Conservation (phyloP, 2,329 filamentous ascomycete species). For the Aureobasidium pullulans region DNA sequence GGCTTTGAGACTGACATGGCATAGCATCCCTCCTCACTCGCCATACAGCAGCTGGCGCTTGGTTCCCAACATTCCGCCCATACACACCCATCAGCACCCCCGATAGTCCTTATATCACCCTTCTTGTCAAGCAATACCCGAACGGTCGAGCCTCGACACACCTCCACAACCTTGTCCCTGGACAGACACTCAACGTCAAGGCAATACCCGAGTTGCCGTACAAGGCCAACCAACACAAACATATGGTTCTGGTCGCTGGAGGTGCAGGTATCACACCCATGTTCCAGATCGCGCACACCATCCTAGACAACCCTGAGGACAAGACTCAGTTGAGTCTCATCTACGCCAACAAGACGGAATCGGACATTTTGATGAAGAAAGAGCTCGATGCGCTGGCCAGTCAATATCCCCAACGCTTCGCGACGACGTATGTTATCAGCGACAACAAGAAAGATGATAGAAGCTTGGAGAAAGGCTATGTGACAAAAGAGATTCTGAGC, state of each 20-base stretch:
- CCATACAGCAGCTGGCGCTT: conserved; percentile 50
- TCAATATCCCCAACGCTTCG: conserved; percentile 49
- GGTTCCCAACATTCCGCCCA: conserved; percentile 54
- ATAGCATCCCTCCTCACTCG: conserved; percentile 53
- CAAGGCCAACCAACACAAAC: conserved; percentile 37
- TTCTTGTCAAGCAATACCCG: conserved; percentile 63
- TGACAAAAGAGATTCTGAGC: conserved; percentile 50
- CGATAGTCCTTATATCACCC: conserved; percentile 52
- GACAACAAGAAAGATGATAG: conserved; percentile 32
- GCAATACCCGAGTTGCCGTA: conserved; percentile 45
- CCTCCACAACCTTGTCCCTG: conserved; percentile 58
- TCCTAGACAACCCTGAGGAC: conserved; percentile 55
- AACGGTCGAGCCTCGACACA: conserved; percentile 57
- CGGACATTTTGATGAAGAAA: conserved; percentile 51
- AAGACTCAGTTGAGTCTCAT: conserved; percentile 57
- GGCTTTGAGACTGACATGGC: not conserved
- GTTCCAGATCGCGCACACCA: conserved; percentile 56
- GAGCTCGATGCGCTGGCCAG: conserved; percentile 48
- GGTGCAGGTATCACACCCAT: conserved; percentile 67
- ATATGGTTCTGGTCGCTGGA: conserved; percentile 59
- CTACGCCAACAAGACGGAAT: conserved; percentile 58
- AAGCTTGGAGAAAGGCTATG: conserved; percentile 46
- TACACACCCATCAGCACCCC: conserved; percentile 59
- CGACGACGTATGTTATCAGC: conserved; percentile 51
- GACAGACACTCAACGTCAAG: conserved; percentile 53